Evolutionary conservation across 768 basidiomycete genomes (phyloP).

Genomic region (Lactifluus piperatus): DNA sequence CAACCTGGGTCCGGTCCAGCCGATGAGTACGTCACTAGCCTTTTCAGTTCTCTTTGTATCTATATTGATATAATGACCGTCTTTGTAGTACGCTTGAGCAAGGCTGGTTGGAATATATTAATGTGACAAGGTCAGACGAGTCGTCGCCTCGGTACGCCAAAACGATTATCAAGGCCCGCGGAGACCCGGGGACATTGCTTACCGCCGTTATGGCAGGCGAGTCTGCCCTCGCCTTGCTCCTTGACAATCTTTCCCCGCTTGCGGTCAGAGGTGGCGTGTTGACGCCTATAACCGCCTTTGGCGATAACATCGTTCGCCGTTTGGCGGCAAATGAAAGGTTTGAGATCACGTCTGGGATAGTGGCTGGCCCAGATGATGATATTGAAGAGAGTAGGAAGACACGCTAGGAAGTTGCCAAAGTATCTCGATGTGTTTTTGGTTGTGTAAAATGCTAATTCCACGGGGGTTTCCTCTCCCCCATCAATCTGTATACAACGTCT

Average conservation of each 20-base stretch:
- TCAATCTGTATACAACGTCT: not conserved
- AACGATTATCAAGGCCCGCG: slow-evolving; percentile 52
- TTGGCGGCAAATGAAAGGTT: slow-evolving; percentile 51
- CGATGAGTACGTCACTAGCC: slow-evolving; percentile 41
- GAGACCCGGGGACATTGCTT: slow-evolving; percentile 69
- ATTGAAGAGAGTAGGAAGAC: slow-evolving; percentile 2
- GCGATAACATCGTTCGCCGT: slow-evolving; percentile 62
- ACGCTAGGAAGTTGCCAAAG: not conserved
- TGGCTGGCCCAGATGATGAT: slow-evolving; percentile 20
- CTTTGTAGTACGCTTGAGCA: slow-evolving; percentile 42
- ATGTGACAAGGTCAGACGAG: slow-evolving; percentile 54
- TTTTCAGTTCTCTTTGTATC: not conserved
- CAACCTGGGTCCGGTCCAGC: slow-evolving; percentile 55
- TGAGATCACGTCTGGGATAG: slow-evolving; percentile 44
- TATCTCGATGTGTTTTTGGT: not conserved
- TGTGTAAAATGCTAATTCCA: not conserved
- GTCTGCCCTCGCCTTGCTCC: slow-evolving; percentile 61
- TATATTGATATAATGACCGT: not conserved
- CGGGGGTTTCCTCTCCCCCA: too few species aligned
- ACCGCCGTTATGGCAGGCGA: slow-evolving; percentile 71
- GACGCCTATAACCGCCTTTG: slow-evolving; percentile 78
- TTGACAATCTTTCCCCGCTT: slow-evolving; percentile 48
- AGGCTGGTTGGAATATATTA: slow-evolving; percentile 56
- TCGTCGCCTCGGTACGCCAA: slow-evolving; percentile 40
- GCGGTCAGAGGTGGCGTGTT: slow-evolving; percentile 66